Evolutionary conservation across 768 basidiomycete genomes (phyloP), one percentile per base, ranked within the genome.

Genomic region (Kwoniella botswanensis): DNA sequence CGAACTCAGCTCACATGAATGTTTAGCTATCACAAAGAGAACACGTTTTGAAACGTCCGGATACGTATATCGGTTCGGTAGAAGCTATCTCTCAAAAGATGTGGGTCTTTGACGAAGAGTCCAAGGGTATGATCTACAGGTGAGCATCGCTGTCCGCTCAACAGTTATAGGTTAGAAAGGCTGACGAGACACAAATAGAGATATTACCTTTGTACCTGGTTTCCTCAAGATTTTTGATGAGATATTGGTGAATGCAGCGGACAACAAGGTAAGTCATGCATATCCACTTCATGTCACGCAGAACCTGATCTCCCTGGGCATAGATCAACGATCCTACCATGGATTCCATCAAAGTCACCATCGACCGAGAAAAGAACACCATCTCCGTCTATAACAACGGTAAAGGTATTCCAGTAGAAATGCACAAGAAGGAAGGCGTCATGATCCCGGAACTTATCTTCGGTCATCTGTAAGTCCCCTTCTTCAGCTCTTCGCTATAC

Each of bases 181-280:
- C 53, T 59, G 52, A 50, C 65, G 29, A 58, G 57, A 4, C 35
- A 52, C 26, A 5, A 17, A 9, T 56, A 86, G 86, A 22, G 78
- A 84, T 11, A 85, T 84, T 41, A 92, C 89, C 77, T 99, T 91
- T 80, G 95, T 98, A 2, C 97, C 97, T 0, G 97, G 95, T 64
- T 96, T 99, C 84, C 94, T 95, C 88, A 99, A 99, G 87, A 99
- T 99, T 78, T 91, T 99, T 15, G 97, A 99, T 79, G 97, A 99
- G 85, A 99, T 99, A 79, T 86, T 99, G 2, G 97, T 99, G 77
- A 99, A 99, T 84, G 97, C 97, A 22, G 97, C 97, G 3, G 97
- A 99, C 83, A 97, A 98, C 86, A 99, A 99, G 90, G 96, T 93
- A 73, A 67, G 86, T 83, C 0, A 35, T 10, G 22, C 4, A 12